Percentiles rank a stretch among this genome's conserved stretches.
Conservation (phyloP, 2,329 filamentous ascomycete genomes). For the Clathrospora elynae region DNA sequence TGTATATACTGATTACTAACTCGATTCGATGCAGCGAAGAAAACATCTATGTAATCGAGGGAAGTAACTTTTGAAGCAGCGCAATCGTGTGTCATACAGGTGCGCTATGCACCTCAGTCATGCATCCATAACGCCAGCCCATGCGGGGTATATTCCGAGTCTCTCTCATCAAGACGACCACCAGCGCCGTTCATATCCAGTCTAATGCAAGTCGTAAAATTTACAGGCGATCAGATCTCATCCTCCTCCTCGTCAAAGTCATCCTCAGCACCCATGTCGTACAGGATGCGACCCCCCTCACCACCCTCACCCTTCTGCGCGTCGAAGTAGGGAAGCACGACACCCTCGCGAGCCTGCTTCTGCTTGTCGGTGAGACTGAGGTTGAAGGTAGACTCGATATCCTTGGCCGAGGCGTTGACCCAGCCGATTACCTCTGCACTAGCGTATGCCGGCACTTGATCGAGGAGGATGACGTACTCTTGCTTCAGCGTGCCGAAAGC, state of each 20-base stretch:
- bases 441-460: slow-evolving; percentile 66
- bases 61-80: background rate
- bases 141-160: slow-evolving; percentile 16
- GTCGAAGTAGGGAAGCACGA: slow-evolving; percentile 95
- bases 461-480: slow-evolving; percentile 66
- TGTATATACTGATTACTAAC: too few species aligned
- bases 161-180: slow-evolving; percentile 1
- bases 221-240: slow-evolving; percentile 65
- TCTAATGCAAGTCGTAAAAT: background rate
- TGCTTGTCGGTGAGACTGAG: slow-evolving; percentile 90
- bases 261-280: slow-evolving; percentile 95
- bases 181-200: background rate
- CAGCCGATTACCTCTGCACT: slow-evolving; percentile 18
- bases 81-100: background rate
- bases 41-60: too few species aligned
- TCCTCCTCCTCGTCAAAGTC: slow-evolving; percentile 97
- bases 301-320: slow-evolving; percentile 80
- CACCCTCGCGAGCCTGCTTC: slow-evolving; percentile 79
- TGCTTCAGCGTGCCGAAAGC: slow-evolving; percentile 48
- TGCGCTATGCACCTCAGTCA: background rate
- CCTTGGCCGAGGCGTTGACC: slow-evolving; percentile 36
- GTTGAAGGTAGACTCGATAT: slow-evolving; percentile 73
- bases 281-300: slow-evolving; percentile 89
- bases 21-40: too few species aligned
- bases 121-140: slow-evolving; percentile 8